Base-by-base conservation (phyloP, 805 yeast species). In the Sugiyamaella floridensis region DNA sequence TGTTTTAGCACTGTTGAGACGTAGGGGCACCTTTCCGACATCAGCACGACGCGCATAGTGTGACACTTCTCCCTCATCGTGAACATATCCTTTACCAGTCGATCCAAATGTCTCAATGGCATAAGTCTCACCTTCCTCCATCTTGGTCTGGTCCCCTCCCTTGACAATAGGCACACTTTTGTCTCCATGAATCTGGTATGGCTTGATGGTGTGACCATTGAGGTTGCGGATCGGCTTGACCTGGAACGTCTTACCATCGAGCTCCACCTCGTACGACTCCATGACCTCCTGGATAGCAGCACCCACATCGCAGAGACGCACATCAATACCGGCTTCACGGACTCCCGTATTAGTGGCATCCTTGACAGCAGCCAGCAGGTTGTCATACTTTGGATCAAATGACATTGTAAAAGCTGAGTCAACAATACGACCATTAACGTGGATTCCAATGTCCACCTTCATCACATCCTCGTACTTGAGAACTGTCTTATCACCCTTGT, bases 51-150 rank as follows among this genome's bases (percentile, higher is more conserved):
- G 76, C 32, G 95, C 89, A 66, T 93, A 93, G 71, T 93, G 99
- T 12, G 97, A 89, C 63, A 92, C 85, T 71, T 93, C 99, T 45
- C 99, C 99, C 55, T 82, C 85, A 7, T 82, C 73, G 47, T 83
- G 73, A 37, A 93, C 98, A 61, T 83, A 85, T 40, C 98, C 99
- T 54, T 85, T 80, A 56, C 99, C 99, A 1, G 99, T 93, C 44
- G 96, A 80, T 11, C 99, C 99, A 65, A 93, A 93, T 2, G 99
- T 93, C 72, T 93, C 99, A 65, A 93, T 92, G 55, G 99, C 99
- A 75, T 88, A 92, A 1, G 89, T 84, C 70, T 93, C 99, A 58
- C 97, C 97, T 74, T 93, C 99, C 69, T 93, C 99, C 97, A 93
- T 92, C 77, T 92, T 92, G 10, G 98, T 93, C 69, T 79, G 79